Evolutionary conservation across 2,329 filamentous ascomycete genomes (phyloP).

Genomic region (Pseudogymnoascus sp.): DNA sequence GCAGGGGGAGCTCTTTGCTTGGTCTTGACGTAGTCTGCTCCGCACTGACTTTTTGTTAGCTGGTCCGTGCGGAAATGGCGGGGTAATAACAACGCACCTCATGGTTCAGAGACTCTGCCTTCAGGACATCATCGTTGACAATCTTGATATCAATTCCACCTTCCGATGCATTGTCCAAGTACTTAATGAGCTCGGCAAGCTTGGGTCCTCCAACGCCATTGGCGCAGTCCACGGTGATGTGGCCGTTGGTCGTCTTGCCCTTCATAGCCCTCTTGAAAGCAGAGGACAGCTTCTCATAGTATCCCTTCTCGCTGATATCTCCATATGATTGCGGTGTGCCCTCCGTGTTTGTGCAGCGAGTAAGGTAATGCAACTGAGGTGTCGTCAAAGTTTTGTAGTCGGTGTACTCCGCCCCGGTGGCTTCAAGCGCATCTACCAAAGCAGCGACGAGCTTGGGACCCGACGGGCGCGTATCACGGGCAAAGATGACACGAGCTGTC

Average conservation of each 20-base stretch:
- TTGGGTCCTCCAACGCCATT: slow-evolving; percentile 96
- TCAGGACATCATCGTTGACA: slow-evolving; percentile 86
- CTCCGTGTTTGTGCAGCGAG: slow-evolving; percentile 87
- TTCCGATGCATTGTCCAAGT: slow-evolving; percentile 59
- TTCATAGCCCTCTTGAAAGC: slow-evolving; percentile 81
- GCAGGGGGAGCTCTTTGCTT: slow-evolving; percentile 81
- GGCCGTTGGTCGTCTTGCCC: slow-evolving; percentile 63
- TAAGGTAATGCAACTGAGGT: slow-evolving; percentile 95
- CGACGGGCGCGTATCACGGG: slow-evolving; percentile 86
- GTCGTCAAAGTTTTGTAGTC: slow-evolving; percentile 92
- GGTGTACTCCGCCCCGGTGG: slow-evolving; percentile 62
- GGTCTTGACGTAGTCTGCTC: slow-evolving; percentile 96
- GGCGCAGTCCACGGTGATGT: slow-evolving; percentile 83
- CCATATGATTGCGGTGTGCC: slow-evolving; percentile 83
- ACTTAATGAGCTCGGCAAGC: slow-evolving; percentile 75
- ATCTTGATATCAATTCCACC: slow-evolving; percentile 73
- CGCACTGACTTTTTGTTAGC: slow-evolving; percentile 51
- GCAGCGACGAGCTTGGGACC: slow-evolving; percentile 75
- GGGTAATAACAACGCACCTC: slow-evolving; percentile 50
- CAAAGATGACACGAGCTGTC: slow-evolving; percentile 76
- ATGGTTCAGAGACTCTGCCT: slow-evolving; percentile 80
- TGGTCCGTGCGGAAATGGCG: neutral
- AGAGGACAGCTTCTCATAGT: slow-evolving; percentile 83
- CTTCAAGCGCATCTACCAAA: slow-evolving; percentile 70
- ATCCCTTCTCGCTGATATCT: slow-evolving; percentile 78